A percentile compares a stretch with the other conserved stretches of the same genome.
These are phyloP conservation scores for Yarrowia divulgata DNA, from an alignment of 805 yeast species.

Conservation along the genomic window DNA sequence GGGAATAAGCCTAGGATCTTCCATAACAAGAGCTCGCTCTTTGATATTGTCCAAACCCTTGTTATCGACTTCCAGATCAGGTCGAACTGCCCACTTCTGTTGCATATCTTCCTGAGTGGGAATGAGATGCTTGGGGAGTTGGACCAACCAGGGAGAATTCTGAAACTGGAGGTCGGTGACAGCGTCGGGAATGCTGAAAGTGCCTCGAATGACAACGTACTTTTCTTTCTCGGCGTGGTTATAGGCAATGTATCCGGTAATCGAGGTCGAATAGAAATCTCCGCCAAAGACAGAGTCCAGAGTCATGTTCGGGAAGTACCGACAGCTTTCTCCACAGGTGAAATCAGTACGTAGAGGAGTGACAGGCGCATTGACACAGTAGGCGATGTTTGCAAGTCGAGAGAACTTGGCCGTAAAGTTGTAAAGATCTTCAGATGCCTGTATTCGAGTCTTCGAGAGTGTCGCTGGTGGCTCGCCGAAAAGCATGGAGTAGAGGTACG, in stretches of 20 bases:
- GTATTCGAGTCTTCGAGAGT: not conserved
- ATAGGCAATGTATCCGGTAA: constrained; percentile 9
- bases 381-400: constrained; percentile 2
- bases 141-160: constrained; percentile 2
- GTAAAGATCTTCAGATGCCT: constrained; percentile 3
- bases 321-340: constrained; percentile 13
- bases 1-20: constrained; percentile 5
- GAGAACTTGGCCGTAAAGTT: constrained; percentile 19
- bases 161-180: constrained; percentile 16
- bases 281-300: constrained; percentile 25
- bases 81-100: not conserved
- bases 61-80: not conserved
- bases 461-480: constrained; percentile 11
- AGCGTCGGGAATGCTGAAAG: constrained; percentile 16
- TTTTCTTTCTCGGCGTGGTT: constrained; percentile 4
- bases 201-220: constrained; percentile 6
- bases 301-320: constrained; percentile 6
- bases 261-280: constrained; percentile 3
- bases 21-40: not conserved
- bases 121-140: constrained; percentile 2
- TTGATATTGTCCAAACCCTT: not conserved
- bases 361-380: constrained; percentile 11
- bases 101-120: not conserved
- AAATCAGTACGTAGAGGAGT: constrained; percentile 11
- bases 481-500: constrained; percentile 5